Percentiles rank a stretch among this genome's conserved stretches.
phyloP scores from a whole-genome alignment of 768 basidiomycete species.

The Suillus lakei region DNA sequence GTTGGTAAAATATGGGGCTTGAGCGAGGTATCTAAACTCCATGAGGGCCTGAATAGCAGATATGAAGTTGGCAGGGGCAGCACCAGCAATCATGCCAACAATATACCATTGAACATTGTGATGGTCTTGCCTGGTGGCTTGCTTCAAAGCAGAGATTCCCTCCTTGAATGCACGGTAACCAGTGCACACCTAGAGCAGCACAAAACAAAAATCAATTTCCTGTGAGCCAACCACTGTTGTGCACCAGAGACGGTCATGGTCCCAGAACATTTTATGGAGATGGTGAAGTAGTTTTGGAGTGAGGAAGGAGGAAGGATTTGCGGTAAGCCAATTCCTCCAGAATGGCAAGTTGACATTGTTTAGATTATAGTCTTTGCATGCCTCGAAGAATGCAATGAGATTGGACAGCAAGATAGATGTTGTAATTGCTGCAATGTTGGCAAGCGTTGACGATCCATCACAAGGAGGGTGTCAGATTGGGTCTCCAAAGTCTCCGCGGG shows the following conservation, averaged over 20 bases:
- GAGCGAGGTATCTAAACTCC: constrained; percentile 43
- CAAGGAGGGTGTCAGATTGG: constrained; percentile 28
- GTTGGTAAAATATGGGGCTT: constrained; percentile 34
- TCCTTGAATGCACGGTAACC: constrained; percentile 42
- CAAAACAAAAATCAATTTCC: constrained; percentile 44
- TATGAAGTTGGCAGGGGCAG: constrained; percentile 33
- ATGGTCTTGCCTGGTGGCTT: constrained; percentile 45
- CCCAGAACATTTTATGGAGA: constrained; percentile 44
- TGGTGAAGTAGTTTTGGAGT: constrained; percentile 44
- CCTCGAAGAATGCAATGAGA: constrained; percentile 10
- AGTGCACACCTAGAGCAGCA: constrained; percentile 38
- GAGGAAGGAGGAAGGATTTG: constrained; percentile 39
- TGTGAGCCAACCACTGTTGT: constrained; percentile 29
- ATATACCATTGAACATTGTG: constrained; percentile 40
- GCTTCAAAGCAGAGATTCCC: constrained; percentile 46
- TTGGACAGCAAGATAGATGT: not conserved
- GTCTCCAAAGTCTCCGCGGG: constrained; percentile 35
- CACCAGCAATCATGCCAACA: constrained; percentile 39
- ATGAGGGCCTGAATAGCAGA: constrained; percentile 38
- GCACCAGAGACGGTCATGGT: constrained; percentile 46
- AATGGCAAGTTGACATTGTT: constrained; percentile 28
- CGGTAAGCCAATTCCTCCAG: constrained; percentile 41
- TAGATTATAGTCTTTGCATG: not conserved
- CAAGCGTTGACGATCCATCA: constrained; percentile 28
- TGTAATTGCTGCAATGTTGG: constrained; percentile 14